phyloP scores from a whole-genome alignment of 163 green algal species.

The Trebouxiophyceae sp. region DNA sequence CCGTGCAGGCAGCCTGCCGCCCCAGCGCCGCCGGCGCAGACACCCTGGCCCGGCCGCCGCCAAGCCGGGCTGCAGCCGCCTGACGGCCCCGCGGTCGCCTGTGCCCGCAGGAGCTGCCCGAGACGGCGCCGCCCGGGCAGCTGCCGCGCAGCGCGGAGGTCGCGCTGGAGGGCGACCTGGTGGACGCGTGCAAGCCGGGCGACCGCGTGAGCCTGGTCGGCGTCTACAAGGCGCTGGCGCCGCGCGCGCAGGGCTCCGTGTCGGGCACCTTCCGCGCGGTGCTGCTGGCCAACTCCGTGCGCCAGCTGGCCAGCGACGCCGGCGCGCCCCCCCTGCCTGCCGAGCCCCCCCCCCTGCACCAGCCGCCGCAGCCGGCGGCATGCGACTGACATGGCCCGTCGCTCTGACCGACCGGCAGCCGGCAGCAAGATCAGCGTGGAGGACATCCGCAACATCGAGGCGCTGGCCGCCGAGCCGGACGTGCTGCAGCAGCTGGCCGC shows the following conservation, averaged over 20 bases:
- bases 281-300: constrained; percentile 54
- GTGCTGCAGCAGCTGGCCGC: constrained; percentile 79
- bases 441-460: constrained; percentile 51
- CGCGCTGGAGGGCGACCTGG: constrained; percentile 45
- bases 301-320: constrained; percentile 23
- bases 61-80: no score
- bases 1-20: constrained; percentile 28
- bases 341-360: no score
- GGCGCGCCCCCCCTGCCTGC: neutral
- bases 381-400: no score
- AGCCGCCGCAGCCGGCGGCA: no score
- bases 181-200: constrained; percentile 91
- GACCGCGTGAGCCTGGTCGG: constrained; percentile 84
- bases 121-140: constrained; percentile 89
- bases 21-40: no score
- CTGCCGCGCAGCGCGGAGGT: constrained; percentile 81
- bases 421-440: constrained; percentile 13
- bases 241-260: constrained; percentile 31
- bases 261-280: constrained; percentile 60
- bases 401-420: neutral
- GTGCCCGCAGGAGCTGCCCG: constrained; percentile 86
- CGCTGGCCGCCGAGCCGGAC: constrained; percentile 30
- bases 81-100: no score
- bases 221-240: constrained; percentile 75
- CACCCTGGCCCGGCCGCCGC: no score